phyloP scores from a whole-genome alignment of 1,284 basidiomycete genomes.

The Trametes versicolor region DNA sequence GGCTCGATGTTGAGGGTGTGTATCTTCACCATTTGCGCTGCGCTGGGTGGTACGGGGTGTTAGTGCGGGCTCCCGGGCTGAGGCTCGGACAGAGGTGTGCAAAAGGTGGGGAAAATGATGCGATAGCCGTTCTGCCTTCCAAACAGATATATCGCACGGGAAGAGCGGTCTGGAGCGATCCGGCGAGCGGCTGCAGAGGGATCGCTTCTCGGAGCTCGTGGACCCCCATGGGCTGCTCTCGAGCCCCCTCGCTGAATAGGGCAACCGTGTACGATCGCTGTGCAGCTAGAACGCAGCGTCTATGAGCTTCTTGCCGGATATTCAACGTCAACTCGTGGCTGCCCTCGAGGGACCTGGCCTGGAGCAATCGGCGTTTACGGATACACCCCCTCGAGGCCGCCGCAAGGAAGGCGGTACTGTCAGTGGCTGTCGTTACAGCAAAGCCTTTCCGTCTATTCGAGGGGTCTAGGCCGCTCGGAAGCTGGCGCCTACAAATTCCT shows the following conservation, averaged over 20 bases:
- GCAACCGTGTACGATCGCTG: constrained; percentile 18
- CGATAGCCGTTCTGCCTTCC: constrained; percentile 7
- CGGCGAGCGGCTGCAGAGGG: constrained; percentile 22
- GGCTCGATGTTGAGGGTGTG: constrained; percentile 62
- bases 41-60: neutral
- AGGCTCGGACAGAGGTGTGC: neutral
- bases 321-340: neutral
- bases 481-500: constrained; percentile 4
- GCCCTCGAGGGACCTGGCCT: constrained; percentile 15
- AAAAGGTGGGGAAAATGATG: constrained; percentile 17
- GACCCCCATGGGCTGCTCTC: constrained; percentile 24
- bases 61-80: neutral
- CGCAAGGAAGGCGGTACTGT: neutral
- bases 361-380: neutral
- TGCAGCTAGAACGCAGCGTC: constrained; percentile 23
- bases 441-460: neutral
- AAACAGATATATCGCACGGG: constrained; percentile 26
- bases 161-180: constrained; percentile 32
- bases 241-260: constrained; percentile 20
- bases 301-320: constrained; percentile 8
- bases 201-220: constrained; percentile 3
- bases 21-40: constrained; percentile 56
- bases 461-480: constrained; percentile 11
- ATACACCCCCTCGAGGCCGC: neutral
- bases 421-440: neutral